These are phyloP conservation scores for Kazachstania viticola DNA, from an alignment of 805 yeast species.

Conservation along the genomic window DNA sequence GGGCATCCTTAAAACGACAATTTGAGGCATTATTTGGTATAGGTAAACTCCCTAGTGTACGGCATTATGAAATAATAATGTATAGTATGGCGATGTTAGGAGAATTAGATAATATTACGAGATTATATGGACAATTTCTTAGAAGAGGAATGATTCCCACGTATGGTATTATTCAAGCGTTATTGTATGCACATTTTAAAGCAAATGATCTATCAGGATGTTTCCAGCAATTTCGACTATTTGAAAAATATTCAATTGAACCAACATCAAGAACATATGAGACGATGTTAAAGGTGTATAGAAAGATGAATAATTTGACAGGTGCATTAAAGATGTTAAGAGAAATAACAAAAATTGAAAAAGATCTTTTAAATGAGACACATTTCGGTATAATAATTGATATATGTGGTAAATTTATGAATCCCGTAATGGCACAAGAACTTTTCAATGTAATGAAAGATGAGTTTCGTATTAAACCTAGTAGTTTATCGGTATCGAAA, in stretches of 20 bases:
- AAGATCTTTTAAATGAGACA: slow-evolving; percentile 12
- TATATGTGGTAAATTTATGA: slow-evolving; percentile 19
- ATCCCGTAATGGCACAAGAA: slow-evolving; percentile 21
- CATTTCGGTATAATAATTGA: slow-evolving; percentile 19
- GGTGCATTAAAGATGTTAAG: slow-evolving; percentile 24
- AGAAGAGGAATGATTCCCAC: slow-evolving; percentile 39
- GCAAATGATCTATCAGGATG: slow-evolving; percentile 16
- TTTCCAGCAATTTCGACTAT: slow-evolving; percentile 21
- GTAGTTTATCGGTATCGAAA: slow-evolving; percentile 16
- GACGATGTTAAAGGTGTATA: slow-evolving; percentile 19
- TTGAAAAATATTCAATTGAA: slow-evolving; percentile 18
- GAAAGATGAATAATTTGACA: slow-evolving; percentile 18
- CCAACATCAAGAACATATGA: slow-evolving; percentile 20
- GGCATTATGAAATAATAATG: slow-evolving; percentile 53
- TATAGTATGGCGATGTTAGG: slow-evolving; percentile 42
- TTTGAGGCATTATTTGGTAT: slow-evolving; percentile 46
- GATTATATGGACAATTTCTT: slow-evolving; percentile 37
- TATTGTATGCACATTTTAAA: slow-evolving; percentile 17
- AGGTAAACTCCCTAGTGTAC: slow-evolving; percentile 40
- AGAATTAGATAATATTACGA: slow-evolving; percentile 36
- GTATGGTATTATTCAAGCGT: slow-evolving; percentile 18
- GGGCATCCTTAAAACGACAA: slow-evolving; percentile 43
- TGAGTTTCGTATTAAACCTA: slow-evolving; percentile 20
- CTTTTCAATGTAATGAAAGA: slow-evolving; percentile 21
- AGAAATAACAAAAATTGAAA: slow-evolving; percentile 15